Percentiles rank a stretch among this genome's conserved stretches.
These are phyloP conservation scores for Oryza officinalis DNA, from an alignment of 176 grass and related monocot species.

Conservation along the genomic window DNA sequence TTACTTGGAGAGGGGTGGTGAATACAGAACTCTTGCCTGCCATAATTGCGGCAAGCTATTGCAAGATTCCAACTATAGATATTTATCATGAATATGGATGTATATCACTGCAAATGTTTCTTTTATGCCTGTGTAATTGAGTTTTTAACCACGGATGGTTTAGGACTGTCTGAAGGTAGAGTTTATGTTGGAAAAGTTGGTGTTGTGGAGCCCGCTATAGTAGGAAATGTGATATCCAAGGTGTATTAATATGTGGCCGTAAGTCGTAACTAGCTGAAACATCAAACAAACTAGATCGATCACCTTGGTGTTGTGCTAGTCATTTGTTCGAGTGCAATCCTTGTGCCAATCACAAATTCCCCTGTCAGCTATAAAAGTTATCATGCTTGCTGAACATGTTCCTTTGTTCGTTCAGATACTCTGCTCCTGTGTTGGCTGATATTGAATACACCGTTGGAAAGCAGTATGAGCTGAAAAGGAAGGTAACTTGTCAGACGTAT, in stretches of 20 bases:
- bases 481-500: conserved; percentile 29
- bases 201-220: neutral
- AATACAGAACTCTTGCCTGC: neutral
- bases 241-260: neutral
- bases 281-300: conserved; percentile 4
- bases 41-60: neutral
- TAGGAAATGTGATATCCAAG: conserved; percentile 4
- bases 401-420: conserved; percentile 57
- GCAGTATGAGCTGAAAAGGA: conserved; percentile 19
- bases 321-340: neutral
- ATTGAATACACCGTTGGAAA: conserved; percentile 72
- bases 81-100: neutral
- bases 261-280: conserved; percentile 14
- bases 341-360: neutral
- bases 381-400: conserved; percentile 28
- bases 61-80: neutral
- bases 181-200: neutral
- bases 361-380: conserved; percentile 12
- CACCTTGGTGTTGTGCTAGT: neutral
- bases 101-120: neutral
- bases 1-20: neutral
- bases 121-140: neutral
- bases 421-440: conserved; percentile 71
- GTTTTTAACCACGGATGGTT: neutral
- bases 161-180: neutral